Conservation (phyloP, 2,329 filamentous ascomycete species). For the Clarireedia sp. region DNA sequence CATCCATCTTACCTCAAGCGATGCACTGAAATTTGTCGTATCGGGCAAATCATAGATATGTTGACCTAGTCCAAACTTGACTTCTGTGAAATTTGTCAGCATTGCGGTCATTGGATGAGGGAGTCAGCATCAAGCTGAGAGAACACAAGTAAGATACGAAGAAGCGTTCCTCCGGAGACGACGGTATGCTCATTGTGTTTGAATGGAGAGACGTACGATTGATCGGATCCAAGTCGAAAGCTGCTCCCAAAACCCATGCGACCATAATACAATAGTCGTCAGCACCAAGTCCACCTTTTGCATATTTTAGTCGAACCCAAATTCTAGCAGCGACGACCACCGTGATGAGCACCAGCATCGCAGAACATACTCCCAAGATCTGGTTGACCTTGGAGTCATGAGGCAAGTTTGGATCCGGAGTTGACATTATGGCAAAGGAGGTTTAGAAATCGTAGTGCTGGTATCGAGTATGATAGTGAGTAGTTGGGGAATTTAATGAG, state of each 20-base stretch:
- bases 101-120: background rate
- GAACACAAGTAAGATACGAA: background rate
- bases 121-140: background rate
- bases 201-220: background rate
- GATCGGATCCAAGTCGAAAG: constrained; percentile 3
- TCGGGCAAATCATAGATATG: constrained; percentile 2
- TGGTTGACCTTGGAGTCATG: constrained; percentile 5
- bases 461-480: background rate
- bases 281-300: constrained; percentile 3
- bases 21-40: constrained; percentile 1
- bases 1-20: background rate
- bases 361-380: constrained; percentile 2
- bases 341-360: constrained; percentile 4
- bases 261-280: constrained; percentile 5
- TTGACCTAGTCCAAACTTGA: constrained; percentile 2
- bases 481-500: background rate
- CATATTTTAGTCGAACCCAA: background rate
- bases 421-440: background rate
- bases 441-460: background rate
- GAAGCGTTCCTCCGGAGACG: background rate
- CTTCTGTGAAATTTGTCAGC: background rate
- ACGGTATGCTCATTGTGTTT: background rate
- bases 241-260: constrained; percentile 3
- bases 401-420: background rate
- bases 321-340: constrained; percentile 1